Evolutionary conservation across 2,329 filamentous ascomycete genomes (phyloP), one percentile per base, ranked within the genome.

Genomic region (Corynespora cassiicola): DNA sequence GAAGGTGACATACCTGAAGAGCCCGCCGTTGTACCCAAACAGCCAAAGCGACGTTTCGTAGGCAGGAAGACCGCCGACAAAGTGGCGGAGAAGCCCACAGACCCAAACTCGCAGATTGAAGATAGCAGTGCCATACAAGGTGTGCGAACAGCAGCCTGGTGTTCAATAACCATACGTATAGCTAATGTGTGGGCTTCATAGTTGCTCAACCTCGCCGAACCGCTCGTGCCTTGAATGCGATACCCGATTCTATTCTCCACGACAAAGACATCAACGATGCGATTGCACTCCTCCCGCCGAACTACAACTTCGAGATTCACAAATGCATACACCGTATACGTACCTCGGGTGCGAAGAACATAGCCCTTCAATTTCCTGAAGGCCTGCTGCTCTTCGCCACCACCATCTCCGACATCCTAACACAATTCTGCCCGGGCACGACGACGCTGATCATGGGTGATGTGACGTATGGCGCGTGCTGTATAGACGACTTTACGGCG

Each of bases 381-480:
- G 94, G 94, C 1, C 79, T 99, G 2, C 81, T 99, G 18, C 77
- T 99, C 39, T 99, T 99, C 66, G 94, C 94, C 15, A 97, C 94
- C 17, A 99, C 94, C 22, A 92, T 99, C 54, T 96, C 94, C 3
- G 94, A 99, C 65, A 97, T 99, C 57, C 76, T 99, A 31, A 89
- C 88, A 1, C 87, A 91, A 63, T 99, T 99, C 74, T 99, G 94
- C 62, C 87, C 90, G 0, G 90, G 88, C 2, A 86, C 87, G 25
- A 89, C 95, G 66, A 97, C 92, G 2, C 77, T 97, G 36, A 99
- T 99, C 68, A 99, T 99, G 94, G 94, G 94, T 45, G 94, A 99
- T 66, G 94, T 99, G 27, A 99, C 94, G 1, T 99, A 99, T 67
- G 94, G 94, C 48, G 94, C 94, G 15, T 99, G 94, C 75, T 99